Conservation (phyloP, 768 basidiomycete genomes). For the Daedaleopsis sinensis region DNA sequence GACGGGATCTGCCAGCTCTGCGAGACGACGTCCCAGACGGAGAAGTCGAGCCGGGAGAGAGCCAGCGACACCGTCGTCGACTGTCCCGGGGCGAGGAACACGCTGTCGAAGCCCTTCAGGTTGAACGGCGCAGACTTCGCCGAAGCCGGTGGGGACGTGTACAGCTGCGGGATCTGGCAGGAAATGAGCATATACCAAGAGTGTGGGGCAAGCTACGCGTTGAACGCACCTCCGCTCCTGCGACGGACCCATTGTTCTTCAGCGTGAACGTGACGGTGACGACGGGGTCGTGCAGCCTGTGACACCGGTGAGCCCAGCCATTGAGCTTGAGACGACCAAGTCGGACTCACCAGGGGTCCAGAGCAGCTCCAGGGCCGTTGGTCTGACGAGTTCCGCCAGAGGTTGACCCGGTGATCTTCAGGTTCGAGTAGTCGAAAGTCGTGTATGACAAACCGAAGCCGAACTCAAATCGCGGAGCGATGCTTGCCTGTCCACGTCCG, state of each 20-base stretch:
- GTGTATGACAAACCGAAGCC: conserved; percentile 90
- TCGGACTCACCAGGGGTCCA: conserved; percentile 21
- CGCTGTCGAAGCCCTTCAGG: conserved; percentile 38
- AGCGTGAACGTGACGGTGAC: conserved; percentile 37
- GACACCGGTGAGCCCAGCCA: background rate
- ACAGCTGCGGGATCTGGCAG: conserved; percentile 70
- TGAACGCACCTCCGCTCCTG: conserved; percentile 34
- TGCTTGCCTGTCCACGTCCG: conserved; percentile 47
- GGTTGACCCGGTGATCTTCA: conserved; percentile 46
- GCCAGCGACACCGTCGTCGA: conserved; percentile 49
- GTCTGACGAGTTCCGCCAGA: conserved; percentile 23
- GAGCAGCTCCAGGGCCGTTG: conserved; percentile 17
- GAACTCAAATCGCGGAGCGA: conserved; percentile 82
- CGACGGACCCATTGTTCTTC: conserved; percentile 38
- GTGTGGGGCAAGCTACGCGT: background rate
- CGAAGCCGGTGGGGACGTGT: conserved; percentile 56
- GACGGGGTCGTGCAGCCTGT: conserved; percentile 33
- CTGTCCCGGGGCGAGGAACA: conserved; percentile 45
- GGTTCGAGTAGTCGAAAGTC: conserved; percentile 66
- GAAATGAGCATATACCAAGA: background rate
- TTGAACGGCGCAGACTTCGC: conserved; percentile 36
- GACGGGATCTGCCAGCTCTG: conserved; percentile 60
- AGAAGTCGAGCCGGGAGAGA: conserved; percentile 53
- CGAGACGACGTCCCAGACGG: conserved; percentile 54
- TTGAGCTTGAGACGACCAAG: conserved; percentile 27